Conservation (phyloP, 169 alveolate genomes). For the Babesia ovis region DNA sequence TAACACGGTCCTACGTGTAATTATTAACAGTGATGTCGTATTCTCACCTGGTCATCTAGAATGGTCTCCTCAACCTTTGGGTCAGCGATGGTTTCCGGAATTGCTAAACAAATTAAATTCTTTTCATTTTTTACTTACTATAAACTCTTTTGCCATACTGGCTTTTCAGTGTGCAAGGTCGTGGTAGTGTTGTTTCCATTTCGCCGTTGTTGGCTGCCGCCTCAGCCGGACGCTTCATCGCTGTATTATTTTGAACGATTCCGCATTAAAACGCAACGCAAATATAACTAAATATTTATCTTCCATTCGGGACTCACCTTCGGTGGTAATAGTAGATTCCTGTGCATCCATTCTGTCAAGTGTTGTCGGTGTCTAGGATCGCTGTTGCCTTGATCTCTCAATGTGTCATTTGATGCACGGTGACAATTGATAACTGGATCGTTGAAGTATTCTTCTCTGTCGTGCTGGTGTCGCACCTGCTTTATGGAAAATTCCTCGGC, state of each 20-base stretch:
- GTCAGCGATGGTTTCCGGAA: no score
- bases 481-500: constrained; percentile 39
- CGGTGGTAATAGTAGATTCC: no score
- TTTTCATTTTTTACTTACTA: background rate
- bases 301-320: no score
- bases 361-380: background rate
- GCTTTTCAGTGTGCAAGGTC: background rate
- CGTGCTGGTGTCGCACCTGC: constrained; percentile 1
- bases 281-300: no score
- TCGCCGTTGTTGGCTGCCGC: background rate
- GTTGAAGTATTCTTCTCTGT: no score
- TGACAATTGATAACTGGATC: no score
- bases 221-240: no score
- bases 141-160: background rate
- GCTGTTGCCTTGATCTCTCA: background rate
- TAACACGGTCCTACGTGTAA: background rate
- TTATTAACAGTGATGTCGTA: background rate
- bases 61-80: background rate
- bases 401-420: no score
- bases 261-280: no score
- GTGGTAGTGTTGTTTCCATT: background rate
- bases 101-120: background rate
- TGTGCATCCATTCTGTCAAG: background rate
- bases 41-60: background rate
- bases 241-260: no score